Evolutionary conservation across 2,329 filamentous ascomycete genomes (phyloP), one percentile per base, ranked within the genome.

Genomic region (Berkeleyomyces rouxiae): DNA sequence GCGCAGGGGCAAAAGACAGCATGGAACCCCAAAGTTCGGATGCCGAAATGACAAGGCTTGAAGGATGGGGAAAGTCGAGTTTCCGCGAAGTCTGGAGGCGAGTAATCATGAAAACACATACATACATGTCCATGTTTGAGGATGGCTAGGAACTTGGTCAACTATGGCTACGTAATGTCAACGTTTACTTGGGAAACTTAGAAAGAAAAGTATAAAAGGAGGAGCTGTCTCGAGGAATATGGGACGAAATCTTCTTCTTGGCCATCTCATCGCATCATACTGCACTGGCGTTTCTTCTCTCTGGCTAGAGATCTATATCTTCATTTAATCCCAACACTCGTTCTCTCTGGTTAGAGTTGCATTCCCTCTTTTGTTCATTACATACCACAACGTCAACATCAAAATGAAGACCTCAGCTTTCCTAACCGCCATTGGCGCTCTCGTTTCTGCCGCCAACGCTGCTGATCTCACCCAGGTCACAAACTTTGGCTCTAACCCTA

Each of bases 401-500:
- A 53, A 37, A 53, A 64, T 63, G 61, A 65, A 65, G 42, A 33
- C 49, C 39, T 39, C 46, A 10, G 47, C 62, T 47, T 11, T 37
- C 57, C 43, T 64, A 39, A 55, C 58, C 10, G 53, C 33, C 36
- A 33, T 61, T 10, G 13, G 43, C 42, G 53, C 58, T 53, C 42
- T 63, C 31, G 42, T 57, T 42, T 42, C 60, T 44, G 51, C 46
- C 2, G 61, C 31, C 4, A 64, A 63, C 11, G 69, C 68, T 7
- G 68, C 68, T 13, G 67, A 70, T 1, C 67, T 76, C 23, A 69
- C 69, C 9, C 71, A 72, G 58, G 73, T 79, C 44, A 71, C 69
- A 6, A 68, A 71, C 66, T 79, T 76, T 61, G 76, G 76, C 5
- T 55, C 64, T 55, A 71, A 71, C 64, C 66, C 66, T 2, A 67